Conservation (phyloP, 495 filamentous ascomycete genomes). For the Podospora anserina region DNA sequence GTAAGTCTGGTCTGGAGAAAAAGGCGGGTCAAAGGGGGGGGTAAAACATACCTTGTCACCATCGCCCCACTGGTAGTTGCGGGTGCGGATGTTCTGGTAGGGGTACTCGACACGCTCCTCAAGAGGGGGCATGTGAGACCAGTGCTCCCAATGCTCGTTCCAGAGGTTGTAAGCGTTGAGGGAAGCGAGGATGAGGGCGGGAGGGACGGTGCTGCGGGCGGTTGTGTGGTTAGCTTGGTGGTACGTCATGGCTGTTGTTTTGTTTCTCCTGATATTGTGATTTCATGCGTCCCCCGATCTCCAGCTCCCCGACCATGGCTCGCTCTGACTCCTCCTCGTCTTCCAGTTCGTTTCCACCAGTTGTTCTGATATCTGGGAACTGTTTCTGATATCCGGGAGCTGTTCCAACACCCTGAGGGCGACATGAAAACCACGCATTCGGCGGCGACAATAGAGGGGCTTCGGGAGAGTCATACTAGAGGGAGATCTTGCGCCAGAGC, state of each 20-base stretch:
- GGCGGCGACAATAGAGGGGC: neutral
- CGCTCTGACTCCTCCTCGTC: neutral
- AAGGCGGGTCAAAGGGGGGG: constrained; percentile 28
- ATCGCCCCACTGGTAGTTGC: constrained; percentile 88
- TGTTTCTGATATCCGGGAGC: neutral
- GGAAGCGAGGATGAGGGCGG: constrained; percentile 63
- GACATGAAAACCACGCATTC: constrained; percentile 33
- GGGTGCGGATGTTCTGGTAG: constrained; percentile 88
- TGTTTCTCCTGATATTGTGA: constrained; percentile 2
- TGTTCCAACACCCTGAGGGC: neutral
- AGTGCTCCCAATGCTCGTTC: constrained; percentile 96
- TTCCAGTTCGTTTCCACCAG: neutral
- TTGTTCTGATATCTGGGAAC: neutral
- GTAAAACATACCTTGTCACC: constrained; percentile 81
- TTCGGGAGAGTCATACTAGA: constrained; percentile 63
- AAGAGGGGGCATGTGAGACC: constrained; percentile 76
- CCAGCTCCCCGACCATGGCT: neutral
- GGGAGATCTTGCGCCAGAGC: constrained; percentile 88
- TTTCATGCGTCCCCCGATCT: neutral
- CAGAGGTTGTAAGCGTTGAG: constrained; percentile 85
- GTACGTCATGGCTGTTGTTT: constrained; percentile 14
- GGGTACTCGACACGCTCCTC: constrained; percentile 88
- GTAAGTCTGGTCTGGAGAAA: neutral
- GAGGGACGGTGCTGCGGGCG: constrained; percentile 58
- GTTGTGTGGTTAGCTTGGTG: constrained; percentile 7